Evolutionary conservation across 345 rosid species (phyloP).

Genomic region (Draba incana): DNA sequence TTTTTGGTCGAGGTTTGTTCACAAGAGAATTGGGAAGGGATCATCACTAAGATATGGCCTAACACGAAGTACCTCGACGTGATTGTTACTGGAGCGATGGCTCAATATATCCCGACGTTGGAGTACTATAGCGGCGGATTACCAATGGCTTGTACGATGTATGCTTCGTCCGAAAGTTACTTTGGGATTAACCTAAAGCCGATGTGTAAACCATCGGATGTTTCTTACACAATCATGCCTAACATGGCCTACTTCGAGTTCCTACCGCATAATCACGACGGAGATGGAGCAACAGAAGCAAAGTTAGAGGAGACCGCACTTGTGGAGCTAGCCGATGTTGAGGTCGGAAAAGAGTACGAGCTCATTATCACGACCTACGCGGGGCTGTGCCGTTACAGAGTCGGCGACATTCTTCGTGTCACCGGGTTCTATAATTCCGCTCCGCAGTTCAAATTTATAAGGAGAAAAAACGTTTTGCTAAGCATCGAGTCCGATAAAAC

Average conservation of each 20-base stretch:
- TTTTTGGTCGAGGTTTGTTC: conserved; percentile 57
- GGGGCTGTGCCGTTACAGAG: conserved; percentile 78
- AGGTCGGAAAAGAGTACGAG: conserved; percentile 81
- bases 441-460: conserved; percentile 75
- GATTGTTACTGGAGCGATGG: conserved; percentile 95
- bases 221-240: conserved; percentile 88
- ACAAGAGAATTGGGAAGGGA: conserved; percentile 66
- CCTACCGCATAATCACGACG: conserved; percentile 50
- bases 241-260: conserved; percentile 95
- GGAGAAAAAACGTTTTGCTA: conserved; percentile 82
- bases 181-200: conserved; percentile 86
- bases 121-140: conserved; percentile 80
- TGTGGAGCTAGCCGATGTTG: conserved; percentile 70
- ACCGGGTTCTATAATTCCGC: conserved; percentile 74
- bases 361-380: conserved; percentile 80
- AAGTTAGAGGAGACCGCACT: conserved; percentile 39
- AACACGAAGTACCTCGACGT: conserved; percentile 87
- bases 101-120: conserved; percentile 89
- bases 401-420: conserved; percentile 85
- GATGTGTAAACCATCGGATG: conserved; percentile 80
- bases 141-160: conserved; percentile 91
- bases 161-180: conserved; percentile 93
- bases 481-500: conserved; percentile 92
- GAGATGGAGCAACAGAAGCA: conserved; percentile 28
- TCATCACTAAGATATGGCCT: conserved; percentile 82